Evolutionary conservation across 73 alveolate species (phyloP).

Genomic region (Tetrahymena thermophila): DNA sequence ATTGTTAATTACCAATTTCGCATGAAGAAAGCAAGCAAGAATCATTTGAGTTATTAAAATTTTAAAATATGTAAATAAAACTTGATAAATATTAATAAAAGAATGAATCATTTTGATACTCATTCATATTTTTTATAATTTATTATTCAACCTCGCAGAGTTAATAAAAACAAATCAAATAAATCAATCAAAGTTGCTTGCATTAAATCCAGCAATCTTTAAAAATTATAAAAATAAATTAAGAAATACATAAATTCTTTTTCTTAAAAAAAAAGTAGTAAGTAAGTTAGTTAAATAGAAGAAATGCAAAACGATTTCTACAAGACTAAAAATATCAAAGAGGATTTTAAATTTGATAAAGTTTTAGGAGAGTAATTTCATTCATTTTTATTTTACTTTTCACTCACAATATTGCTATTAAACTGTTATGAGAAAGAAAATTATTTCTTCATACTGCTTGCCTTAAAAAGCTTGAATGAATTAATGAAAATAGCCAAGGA

Average conservation of each 20-base stretch:
- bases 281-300: too few relatives aligned
- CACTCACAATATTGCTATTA: neutral
- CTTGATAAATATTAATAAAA: too few relatives aligned
- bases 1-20: too few relatives aligned
- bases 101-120: neutral
- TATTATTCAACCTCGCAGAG: too few relatives aligned
- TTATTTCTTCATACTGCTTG: too few relatives aligned
- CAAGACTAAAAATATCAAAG: conserved; percentile 28
- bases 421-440: neutral
- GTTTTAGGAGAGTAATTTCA: conserved; percentile 25
- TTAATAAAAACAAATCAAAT: too few relatives aligned
- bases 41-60: too few relatives aligned
- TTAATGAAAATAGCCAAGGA: neutral
- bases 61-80: too few relatives aligned
- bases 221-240: neutral
- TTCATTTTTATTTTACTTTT: neutral
- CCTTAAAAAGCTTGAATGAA: too few relatives aligned
- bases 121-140: too few relatives aligned
- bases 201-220: neutral
- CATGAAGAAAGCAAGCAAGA: too few relatives aligned
- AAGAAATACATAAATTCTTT: neutral
- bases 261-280: neutral
- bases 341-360: conserved; percentile 23
- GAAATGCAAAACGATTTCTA: conserved; percentile 2
- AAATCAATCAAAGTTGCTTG: neutral